A percentile compares a stretch with the other conserved stretches of the same genome.
phyloP scores from a whole-genome alignment of 2,329 filamentous ascomycete species.

The Lasiodiplodia citricola region DNA sequence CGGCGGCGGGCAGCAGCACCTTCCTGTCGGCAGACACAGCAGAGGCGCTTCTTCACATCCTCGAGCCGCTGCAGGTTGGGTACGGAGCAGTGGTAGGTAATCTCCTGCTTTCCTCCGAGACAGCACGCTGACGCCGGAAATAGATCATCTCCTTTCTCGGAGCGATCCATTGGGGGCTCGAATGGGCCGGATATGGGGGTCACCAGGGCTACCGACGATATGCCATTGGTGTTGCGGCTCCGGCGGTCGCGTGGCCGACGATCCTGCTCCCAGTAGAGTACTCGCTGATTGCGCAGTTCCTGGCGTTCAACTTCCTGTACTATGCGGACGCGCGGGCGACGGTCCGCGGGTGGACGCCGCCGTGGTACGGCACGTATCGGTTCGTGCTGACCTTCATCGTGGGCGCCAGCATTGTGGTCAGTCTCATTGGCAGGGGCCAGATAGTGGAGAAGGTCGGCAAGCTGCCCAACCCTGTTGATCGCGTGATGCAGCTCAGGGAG shows the following conservation, averaged over 20 bases:
- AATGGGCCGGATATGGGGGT: constrained; percentile 74
- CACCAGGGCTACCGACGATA: constrained; percentile 79
- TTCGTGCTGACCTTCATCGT: constrained; percentile 93
- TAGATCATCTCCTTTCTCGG: constrained; percentile 92
- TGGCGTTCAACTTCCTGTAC: constrained; percentile 84
- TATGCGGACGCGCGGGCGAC: constrained; percentile 80
- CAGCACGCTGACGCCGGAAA: neutral
- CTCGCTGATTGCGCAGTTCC: constrained; percentile 84
- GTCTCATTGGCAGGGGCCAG: constrained; percentile 80
- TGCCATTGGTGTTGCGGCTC: constrained; percentile 78
- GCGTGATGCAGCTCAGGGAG: constrained; percentile 55
- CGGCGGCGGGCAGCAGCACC: constrained; percentile 63
- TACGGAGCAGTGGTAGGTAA: constrained; percentile 80
- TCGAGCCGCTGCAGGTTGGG: constrained; percentile 88
- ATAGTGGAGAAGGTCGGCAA: constrained; percentile 64
- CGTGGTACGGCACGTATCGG: constrained; percentile 88
- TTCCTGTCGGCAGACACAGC: constrained; percentile 74
- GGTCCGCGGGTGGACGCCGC: constrained; percentile 75
- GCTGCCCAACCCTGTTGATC: constrained; percentile 51
- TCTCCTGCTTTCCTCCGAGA: constrained; percentile 4
- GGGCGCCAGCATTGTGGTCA: constrained; percentile 79
- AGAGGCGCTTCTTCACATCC: constrained; percentile 70
- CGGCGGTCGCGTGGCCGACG: constrained; percentile 87
- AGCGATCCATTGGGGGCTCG: constrained; percentile 91
- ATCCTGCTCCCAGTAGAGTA: constrained; percentile 83